These are phyloP conservation scores for Phlyctochytrium bullatum DNA, from an alignment of 192 early-diverging fungal species.

Conservation along the genomic window DNA sequence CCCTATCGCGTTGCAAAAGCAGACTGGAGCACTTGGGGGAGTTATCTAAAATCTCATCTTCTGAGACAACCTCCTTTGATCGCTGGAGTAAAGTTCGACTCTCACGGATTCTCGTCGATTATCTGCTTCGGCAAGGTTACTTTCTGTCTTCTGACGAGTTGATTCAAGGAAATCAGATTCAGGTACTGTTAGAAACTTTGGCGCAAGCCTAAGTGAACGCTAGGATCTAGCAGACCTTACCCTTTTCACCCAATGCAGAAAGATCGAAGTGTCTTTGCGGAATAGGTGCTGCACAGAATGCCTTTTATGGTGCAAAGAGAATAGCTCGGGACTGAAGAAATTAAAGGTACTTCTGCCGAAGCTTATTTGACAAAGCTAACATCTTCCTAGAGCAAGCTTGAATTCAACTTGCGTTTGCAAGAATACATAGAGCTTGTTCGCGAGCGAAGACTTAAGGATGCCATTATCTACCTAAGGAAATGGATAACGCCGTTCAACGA, in stretches of 20 bases:
- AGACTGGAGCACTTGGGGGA: slow-evolving; percentile 78
- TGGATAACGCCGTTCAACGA: slow-evolving; percentile 75
- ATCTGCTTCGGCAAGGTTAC: slow-evolving; percentile 87
- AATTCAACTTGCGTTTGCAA: slow-evolving; percentile 94
- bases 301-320: slow-evolving; percentile 92
- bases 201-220: no score
- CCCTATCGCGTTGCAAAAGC: slow-evolving; percentile 65
- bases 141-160: slow-evolving; percentile 71
- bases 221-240: slow-evolving; percentile 88
- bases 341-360: slow-evolving; percentile 60
- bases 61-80: slow-evolving; percentile 64
- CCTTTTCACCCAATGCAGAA: slow-evolving; percentile 78
- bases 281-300: slow-evolving; percentile 80
- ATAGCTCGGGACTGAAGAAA: slow-evolving; percentile 83
- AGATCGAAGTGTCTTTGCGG: slow-evolving; percentile 77
- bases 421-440: slow-evolving; percentile 91
- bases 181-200: slow-evolving; percentile 38
- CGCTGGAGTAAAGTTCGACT: slow-evolving; percentile 85
- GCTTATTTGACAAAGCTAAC: neutral
- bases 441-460: slow-evolving; percentile 58
- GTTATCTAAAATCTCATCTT: slow-evolving; percentile 59
- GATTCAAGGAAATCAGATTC: slow-evolving; percentile 51
- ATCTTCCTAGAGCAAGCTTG: slow-evolving; percentile 76
- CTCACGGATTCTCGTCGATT: slow-evolving; percentile 90
- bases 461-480: slow-evolving; percentile 85